Conservation (phyloP, 1,139 yeast genomes). For the Pichia sp. region DNA sequence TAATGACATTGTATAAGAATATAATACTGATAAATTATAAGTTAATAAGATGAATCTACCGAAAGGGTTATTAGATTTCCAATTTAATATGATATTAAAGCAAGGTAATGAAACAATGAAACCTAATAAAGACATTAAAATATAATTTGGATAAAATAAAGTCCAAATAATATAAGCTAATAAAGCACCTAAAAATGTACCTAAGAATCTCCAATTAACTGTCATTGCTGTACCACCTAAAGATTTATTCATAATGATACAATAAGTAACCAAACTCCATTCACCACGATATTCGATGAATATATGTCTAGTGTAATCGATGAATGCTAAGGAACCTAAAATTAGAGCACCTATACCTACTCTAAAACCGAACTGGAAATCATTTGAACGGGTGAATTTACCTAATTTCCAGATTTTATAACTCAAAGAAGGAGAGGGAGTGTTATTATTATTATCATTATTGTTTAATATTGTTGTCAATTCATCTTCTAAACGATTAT, state of each 20-base stretch:
- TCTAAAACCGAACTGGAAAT: constrained; percentile 70
- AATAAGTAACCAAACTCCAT: constrained; percentile 76
- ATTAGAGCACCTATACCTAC: constrained; percentile 73
- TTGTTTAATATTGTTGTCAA: no score
- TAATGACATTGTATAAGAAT: constrained; percentile 62
- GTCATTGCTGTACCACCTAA: constrained; percentile 85
- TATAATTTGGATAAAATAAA: constrained; percentile 48
- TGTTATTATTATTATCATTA: no score
- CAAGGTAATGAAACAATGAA: constrained; percentile 54
- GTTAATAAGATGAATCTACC: constrained; percentile 71
- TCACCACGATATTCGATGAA: constrained; percentile 72
- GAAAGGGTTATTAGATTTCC: constrained; percentile 58
- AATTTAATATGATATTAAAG: constrained; percentile 59
- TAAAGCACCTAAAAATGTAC: constrained; percentile 66
- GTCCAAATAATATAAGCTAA: constrained; percentile 56
- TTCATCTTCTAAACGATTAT: no score
- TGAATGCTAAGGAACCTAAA: constrained; percentile 61
- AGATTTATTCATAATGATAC: constrained; percentile 79
- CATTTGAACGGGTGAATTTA: constrained; percentile 46
- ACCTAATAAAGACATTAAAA: constrained; percentile 51
- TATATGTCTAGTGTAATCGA: constrained; percentile 43
- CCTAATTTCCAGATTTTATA: constrained; percentile 37
- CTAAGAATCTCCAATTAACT: constrained; percentile 65
- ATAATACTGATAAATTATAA: constrained; percentile 71
- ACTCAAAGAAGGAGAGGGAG: constrained; percentile 9